Conservation (phyloP, 805 yeast genomes). For the Danielozyma ontarioensis region DNA sequence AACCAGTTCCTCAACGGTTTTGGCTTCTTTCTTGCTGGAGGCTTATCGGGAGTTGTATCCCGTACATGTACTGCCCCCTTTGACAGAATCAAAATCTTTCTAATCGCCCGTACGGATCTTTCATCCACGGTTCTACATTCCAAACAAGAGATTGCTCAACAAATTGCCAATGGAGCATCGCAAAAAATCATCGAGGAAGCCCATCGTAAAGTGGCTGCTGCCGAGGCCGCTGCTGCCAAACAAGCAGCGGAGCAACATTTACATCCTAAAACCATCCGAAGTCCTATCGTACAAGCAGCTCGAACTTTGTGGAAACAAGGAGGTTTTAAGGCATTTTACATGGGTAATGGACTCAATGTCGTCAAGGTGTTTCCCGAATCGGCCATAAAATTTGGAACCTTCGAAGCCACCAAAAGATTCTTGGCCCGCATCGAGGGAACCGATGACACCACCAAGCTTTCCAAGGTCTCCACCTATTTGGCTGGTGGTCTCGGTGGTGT, state of each 20-base stretch:
- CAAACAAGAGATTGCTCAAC: conserved; percentile 37
- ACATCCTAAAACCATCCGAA: conserved; percentile 46
- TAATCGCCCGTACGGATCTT: conserved; percentile 85
- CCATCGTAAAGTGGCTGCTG: conserved; percentile 21
- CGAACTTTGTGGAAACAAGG: conserved; percentile 80
- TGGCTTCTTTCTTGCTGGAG: conserved; percentile 93
- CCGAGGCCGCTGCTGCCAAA: conserved; percentile 20
- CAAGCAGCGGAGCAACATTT: conserved; percentile 31
- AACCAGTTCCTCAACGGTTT: conserved; percentile 76
- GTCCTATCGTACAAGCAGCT: conserved; percentile 79
- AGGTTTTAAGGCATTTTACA: conserved; percentile 83
- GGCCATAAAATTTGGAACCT: conserved; percentile 95
- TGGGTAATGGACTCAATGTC: conserved; percentile 93
- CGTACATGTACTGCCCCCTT: conserved; percentile 97
- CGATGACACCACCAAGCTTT: conserved; percentile 61
- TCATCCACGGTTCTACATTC: conserved; percentile 64
- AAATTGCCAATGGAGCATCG: conserved; percentile 31
- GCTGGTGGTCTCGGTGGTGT: conserved; percentile 98
- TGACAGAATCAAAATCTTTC: conserved; percentile 88
- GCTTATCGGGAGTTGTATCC: conserved; percentile 90
- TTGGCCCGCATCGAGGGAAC: conserved; percentile 75
- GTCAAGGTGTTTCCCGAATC: conserved; percentile 94
- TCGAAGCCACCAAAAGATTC: conserved; percentile 77
- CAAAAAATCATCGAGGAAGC: conserved; percentile 32
- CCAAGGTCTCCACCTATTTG: conserved; percentile 73